Evolutionary conservation across 2,329 filamentous ascomycete genomes (phyloP).

Genomic region (Xylaria sp.): DNA sequence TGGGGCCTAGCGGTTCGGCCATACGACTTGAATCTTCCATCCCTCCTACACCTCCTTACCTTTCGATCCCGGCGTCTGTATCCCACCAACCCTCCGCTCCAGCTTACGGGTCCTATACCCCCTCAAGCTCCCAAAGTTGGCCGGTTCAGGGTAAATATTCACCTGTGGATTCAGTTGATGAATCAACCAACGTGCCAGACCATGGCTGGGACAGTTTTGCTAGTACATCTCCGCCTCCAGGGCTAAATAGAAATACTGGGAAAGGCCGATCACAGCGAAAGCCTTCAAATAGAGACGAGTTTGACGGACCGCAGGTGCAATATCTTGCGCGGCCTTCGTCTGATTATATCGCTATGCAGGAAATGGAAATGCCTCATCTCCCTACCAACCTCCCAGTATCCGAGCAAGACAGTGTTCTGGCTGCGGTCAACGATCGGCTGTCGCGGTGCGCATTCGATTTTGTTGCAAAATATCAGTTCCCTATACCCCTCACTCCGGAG

Average conservation of each 20-base stretch:
- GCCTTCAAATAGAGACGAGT: slow-evolving; percentile 84
- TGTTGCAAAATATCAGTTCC: slow-evolving; percentile 89
- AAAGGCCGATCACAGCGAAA: slow-evolving; percentile 66
- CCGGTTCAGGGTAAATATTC: slow-evolving; percentile 59
- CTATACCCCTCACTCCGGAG: slow-evolving; percentile 81
- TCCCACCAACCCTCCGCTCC: slow-evolving; percentile 41
- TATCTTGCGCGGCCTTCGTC: slow-evolving; percentile 75
- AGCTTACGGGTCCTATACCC: slow-evolving; percentile 48
- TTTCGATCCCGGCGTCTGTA: slow-evolving; percentile 49
- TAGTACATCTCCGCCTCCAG: slow-evolving; percentile 47
- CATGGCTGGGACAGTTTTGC: slow-evolving; percentile 60
- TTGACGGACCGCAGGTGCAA: slow-evolving; percentile 80
- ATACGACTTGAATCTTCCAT: slow-evolving; percentile 49
- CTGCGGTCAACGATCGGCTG: slow-evolving; percentile 81
- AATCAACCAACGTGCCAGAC: slow-evolving; percentile 65
- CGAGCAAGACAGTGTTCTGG: slow-evolving; percentile 82
- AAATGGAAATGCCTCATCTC: slow-evolving; percentile 79
- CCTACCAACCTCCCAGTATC: slow-evolving; percentile 82
- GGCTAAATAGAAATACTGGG: slow-evolving; percentile 53
- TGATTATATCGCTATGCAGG: slow-evolving; percentile 75
- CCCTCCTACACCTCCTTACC: slow-evolving; percentile 48
- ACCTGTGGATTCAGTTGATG: slow-evolving; percentile 63
- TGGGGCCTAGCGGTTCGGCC: slow-evolving; percentile 45
- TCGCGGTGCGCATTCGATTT: slow-evolving; percentile 90
- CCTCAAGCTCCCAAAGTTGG: slow-evolving; percentile 51